phyloP scores from a whole-genome alignment of 1,284 basidiomycete genomes.

The Moniliophthora roreri region DNA sequence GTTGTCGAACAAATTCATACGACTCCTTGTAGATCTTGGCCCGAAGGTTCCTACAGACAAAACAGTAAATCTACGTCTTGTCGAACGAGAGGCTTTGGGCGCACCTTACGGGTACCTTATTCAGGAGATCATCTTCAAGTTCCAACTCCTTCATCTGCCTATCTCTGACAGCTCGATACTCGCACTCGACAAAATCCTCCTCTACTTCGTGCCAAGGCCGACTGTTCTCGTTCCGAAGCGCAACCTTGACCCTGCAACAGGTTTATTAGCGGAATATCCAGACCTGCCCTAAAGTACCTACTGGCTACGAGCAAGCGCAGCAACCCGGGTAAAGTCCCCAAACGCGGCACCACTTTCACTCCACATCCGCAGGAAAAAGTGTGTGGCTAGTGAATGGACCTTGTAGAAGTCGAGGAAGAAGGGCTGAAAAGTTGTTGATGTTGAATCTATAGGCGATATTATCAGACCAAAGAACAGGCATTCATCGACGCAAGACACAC shows the following conservation, averaged over 20 bases:
- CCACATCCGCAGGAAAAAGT: constrained; percentile 96
- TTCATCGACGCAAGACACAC: constrained; percentile 39
- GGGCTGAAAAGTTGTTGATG: constrained; percentile 83
- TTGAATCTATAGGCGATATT: constrained; percentile 54
- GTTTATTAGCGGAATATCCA: constrained; percentile 1
- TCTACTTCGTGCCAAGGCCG: constrained; percentile 87
- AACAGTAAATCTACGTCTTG: constrained; percentile 8
- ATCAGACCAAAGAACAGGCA: constrained; percentile 4
- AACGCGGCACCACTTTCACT: constrained; percentile 83
- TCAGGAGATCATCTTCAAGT: constrained; percentile 86
- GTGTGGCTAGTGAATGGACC: constrained; percentile 81
- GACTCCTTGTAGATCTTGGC: constrained; percentile 90
- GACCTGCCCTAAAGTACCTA: constrained; percentile 38
- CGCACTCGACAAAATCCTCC: constrained; percentile 80
- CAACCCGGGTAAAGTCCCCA: constrained; percentile 81
- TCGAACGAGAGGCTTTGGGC: constrained; percentile 23
- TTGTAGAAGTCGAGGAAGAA: constrained; percentile 88
- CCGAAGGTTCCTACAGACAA: constrained; percentile 69
- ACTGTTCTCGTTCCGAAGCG: constrained; percentile 73
- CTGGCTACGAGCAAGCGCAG: constrained; percentile 86
- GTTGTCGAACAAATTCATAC: constrained; percentile 89
- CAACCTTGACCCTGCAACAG: constrained; percentile 66
- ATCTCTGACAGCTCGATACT: constrained; percentile 87
- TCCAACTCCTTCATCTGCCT: constrained; percentile 94
- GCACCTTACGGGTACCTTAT: constrained; percentile 81